Evolutionary conservation across 2,329 filamentous ascomycete genomes (phyloP).

Genomic region (Calonectria ilicicola): DNA sequence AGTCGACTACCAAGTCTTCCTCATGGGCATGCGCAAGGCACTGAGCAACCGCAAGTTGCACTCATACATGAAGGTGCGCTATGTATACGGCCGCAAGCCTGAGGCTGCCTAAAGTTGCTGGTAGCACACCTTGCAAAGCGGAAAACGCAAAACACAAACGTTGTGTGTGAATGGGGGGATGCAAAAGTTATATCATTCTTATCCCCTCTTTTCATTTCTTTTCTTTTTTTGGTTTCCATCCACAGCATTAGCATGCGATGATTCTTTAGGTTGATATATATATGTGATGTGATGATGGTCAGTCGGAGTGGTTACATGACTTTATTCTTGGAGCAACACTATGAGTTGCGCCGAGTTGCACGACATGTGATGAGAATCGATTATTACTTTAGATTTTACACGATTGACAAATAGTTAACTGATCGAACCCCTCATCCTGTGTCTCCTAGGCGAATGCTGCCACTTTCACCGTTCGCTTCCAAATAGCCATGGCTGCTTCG

Average conservation of each 20-base stretch:
- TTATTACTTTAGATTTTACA: no score
- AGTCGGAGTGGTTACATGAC: no score
- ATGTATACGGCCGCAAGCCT: conserved; percentile 34
- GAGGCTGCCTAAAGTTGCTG: background rate
- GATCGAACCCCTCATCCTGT: no score
- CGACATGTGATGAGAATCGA: no score
- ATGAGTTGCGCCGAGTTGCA: no score
- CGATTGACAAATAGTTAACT: no score
- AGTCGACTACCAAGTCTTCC: conserved; percentile 36
- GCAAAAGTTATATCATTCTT: background rate
- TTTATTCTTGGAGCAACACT: no score
- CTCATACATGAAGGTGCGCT: conserved; percentile 34
- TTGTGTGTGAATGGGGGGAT: background rate
- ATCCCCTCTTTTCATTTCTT: background rate
- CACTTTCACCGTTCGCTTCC: no score
- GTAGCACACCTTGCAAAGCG: background rate
- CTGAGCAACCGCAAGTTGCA: conserved; percentile 32
- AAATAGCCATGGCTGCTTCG: no score
- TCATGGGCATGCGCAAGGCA: conserved; percentile 32
- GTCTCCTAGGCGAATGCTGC: no score
- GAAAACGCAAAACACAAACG: background rate
- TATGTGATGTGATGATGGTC: background rate
- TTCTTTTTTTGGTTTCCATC: background rate
- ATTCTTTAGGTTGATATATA: background rate
- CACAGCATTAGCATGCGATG: background rate